Evolutionary conservation across 441 rosid species (phyloP).

Genomic region (Brassica balearica): DNA sequence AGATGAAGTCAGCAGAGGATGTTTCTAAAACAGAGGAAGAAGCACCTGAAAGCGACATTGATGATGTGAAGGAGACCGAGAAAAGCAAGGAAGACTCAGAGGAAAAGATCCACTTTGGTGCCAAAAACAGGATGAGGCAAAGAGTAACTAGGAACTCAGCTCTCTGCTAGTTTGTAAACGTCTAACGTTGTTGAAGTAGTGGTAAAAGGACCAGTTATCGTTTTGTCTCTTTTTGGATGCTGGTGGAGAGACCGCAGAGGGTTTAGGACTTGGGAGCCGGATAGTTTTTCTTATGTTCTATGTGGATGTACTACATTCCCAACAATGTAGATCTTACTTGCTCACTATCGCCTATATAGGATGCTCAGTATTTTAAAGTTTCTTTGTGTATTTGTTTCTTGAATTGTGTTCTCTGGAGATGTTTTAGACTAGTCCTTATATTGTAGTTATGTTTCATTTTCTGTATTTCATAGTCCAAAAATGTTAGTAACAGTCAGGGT

Average conservation of each 20-base stretch:
- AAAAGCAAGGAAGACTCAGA: constrained; percentile 38
- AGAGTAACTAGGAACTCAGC: constrained; percentile 66
- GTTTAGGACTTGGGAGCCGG: constrained; percentile 8
- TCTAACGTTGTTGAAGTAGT: constrained; percentile 9
- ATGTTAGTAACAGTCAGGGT: constrained; percentile 57
- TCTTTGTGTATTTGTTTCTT: background rate
- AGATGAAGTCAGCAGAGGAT: constrained; percentile 34
- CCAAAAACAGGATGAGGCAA: constrained; percentile 62
- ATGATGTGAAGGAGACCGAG: constrained; percentile 8
- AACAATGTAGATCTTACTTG: constrained; percentile 23
- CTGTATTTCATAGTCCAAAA: no score
- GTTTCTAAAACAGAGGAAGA: background rate
- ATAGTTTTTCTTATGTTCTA: background rate
- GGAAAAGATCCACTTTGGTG: constrained; percentile 49
- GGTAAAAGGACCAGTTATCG: background rate
- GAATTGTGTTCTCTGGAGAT: background rate
- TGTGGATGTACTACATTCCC: constrained; percentile 1
- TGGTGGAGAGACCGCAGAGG: constrained; percentile 2
- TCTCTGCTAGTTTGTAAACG: constrained; percentile 39
- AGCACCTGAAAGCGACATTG: constrained; percentile 18
- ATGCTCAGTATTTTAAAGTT: background rate
- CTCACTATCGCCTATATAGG: background rate
- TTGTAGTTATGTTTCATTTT: background rate
- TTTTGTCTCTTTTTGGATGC: constrained; percentile 18
- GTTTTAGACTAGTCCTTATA: no score